phyloP scores from a whole-genome alignment of 495 filamentous ascomycete genomes.

The Daldinia caldariorum region DNA sequence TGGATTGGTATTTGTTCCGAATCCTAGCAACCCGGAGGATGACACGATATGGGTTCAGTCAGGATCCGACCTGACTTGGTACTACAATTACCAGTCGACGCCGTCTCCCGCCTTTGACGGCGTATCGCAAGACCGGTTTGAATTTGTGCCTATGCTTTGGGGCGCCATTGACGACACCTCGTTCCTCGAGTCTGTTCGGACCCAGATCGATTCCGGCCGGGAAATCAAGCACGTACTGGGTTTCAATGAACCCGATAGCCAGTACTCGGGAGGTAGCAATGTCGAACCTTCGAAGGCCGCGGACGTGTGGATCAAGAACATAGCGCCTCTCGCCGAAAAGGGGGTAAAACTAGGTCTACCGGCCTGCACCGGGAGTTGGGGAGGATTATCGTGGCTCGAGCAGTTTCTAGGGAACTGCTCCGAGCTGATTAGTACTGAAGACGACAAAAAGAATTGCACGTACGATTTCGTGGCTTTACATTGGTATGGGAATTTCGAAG shows the following conservation, averaged over 20 bases:
- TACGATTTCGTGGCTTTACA: conserved; percentile 79
- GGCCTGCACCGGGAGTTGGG: conserved; percentile 63
- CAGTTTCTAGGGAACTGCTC: conserved; percentile 67
- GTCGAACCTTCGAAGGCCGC: conserved; percentile 68
- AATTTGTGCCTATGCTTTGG: conserved; percentile 88
- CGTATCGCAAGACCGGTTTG: conserved; percentile 58
- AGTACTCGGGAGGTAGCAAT: conserved; percentile 65
- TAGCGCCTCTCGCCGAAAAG: conserved; percentile 69
- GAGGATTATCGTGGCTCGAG: conserved; percentile 70
- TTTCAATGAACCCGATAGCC: conserved; percentile 80
- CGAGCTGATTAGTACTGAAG: conserved; percentile 49
- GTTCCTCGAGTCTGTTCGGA: conserved; percentile 64
- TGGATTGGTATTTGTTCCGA: conserved; percentile 72
- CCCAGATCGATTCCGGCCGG: conserved; percentile 61
- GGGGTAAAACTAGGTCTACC: conserved; percentile 68
- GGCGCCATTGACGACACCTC: conserved; percentile 63
- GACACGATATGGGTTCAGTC: conserved; percentile 66
- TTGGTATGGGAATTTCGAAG: conserved; percentile 81
- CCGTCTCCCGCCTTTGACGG: conserved; percentile 62
- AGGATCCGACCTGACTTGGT: conserved; percentile 74
- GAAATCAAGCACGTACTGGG: conserved; percentile 71
- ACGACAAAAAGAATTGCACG: conserved; percentile 62
- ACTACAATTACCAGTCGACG: conserved; percentile 75
- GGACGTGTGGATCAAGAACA: conserved; percentile 69
- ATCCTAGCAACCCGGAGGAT: conserved; percentile 60